A percentile compares a stretch with the other conserved stretches of the same genome.
Evolutionary conservation across 495 filamentous ascomycete genomes (phyloP).

Genomic region (Penicillium simplicissimum): DNA sequence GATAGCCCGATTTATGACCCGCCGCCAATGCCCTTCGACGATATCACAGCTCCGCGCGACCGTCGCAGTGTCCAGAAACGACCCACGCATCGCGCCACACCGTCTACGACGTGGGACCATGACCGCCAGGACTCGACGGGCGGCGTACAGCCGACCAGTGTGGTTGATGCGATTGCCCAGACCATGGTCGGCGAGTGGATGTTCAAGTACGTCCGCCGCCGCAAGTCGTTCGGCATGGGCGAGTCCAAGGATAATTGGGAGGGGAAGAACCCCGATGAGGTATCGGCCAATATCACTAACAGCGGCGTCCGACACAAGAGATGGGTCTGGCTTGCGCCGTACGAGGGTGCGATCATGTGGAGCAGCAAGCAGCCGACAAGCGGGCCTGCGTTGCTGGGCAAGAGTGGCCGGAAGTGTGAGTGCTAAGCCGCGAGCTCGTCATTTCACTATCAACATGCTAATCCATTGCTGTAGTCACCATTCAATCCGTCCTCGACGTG

Average conservation of each 20-base stretch:
- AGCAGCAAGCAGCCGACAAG: conserved; percentile 95
- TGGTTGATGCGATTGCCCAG: conserved; percentile 97
- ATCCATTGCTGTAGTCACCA: conserved; percentile 62
- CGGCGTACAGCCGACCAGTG: conserved; percentile 70
- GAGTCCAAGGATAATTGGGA: conserved; percentile 68
- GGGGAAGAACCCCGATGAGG: conserved; percentile 47
- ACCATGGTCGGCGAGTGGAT: conserved; percentile 99
- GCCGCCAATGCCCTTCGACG: conserved; percentile 73
- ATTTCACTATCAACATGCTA: conserved; percentile 16
- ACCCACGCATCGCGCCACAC: conserved; percentile 22
- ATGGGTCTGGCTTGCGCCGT: conserved; percentile 98
- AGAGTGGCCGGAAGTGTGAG: conserved; percentile 94
- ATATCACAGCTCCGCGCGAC: conserved; percentile 59
- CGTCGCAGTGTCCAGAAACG: conserved; percentile 22
- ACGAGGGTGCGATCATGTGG: conserved; percentile 95
- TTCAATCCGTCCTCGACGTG: conserved; percentile 95
- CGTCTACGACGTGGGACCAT: conserved; percentile 29
- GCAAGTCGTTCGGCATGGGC: conserved; percentile 80
- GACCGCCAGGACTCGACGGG: conserved; percentile 54
- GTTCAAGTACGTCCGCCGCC: conserved; percentile 94
- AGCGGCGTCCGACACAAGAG: conserved; percentile 80
- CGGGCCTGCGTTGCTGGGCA: conserved; percentile 85
- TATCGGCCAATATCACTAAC: conserved; percentile 54
- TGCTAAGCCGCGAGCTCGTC: conserved; percentile 12
- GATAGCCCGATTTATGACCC: conserved; percentile 63